Base-by-base conservation (phyloP, 1,284 basidiomycete genomes). In the Lignosus rhinocerotis region DNA sequence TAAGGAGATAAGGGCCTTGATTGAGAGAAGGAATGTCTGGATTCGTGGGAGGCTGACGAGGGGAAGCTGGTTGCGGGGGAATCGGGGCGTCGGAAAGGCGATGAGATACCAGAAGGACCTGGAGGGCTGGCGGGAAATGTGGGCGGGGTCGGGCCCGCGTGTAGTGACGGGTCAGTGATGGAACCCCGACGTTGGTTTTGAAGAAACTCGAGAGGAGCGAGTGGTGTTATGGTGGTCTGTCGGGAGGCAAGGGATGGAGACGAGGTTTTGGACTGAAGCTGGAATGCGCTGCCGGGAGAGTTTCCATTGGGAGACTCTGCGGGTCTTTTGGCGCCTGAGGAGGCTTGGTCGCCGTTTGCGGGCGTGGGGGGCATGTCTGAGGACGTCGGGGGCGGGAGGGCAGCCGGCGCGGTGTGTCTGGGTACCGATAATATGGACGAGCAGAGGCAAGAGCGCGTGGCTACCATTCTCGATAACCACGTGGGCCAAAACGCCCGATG, bases 131-230 rank as follows among this genome's bases (percentile, higher is more conserved):
- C 70, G 4, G 62, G 50, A 45, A 65, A 64, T 31, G 60, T 47
- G 58, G 62, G 75, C 74, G 60, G 72, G 58, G 60, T 61, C 64
- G 55, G 73, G 61, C 63, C 68, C 55, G 85, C 84, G 73, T 90
- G 88, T 53, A 91, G 78, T 47, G 86, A 86, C 3, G 89, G 90
- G 75, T 92, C 90, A 17, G 90, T 90, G 68, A 91, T 86, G 2
- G 90, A 92, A 56, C 88, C 88, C 60, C 89, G 77, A 30, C 90
- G 84, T 68, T 91, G 90, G 59, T 82, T 88, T 72, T 91, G 88
- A 31, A 91, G 80, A 69, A 80, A 86, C 70, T 90, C 86, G 65
- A 92, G 83, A 14, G 89, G 88, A 9, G 87, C 85, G 34, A 92
- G 81, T 46, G 81, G 80, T 16, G 76, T 76, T 62, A 77, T 72